These are phyloP conservation scores for Talaromyces piceae DNA, from an alignment of 2,329 filamentous ascomycete genomes.

Conservation along the genomic window DNA sequence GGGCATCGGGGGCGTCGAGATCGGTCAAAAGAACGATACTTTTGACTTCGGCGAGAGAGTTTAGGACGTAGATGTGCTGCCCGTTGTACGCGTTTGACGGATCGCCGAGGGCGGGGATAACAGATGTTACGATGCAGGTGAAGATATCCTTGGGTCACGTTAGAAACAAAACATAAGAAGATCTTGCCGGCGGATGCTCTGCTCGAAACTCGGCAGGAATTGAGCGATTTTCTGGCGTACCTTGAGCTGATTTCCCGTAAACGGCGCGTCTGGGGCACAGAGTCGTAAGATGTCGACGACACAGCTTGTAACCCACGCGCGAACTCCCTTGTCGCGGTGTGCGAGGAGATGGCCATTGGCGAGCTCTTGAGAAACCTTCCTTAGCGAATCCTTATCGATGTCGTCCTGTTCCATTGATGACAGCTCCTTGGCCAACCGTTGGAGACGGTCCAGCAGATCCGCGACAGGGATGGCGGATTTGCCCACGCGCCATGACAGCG, in stretches of 20 bases:
- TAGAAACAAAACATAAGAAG: conserved; percentile 7
- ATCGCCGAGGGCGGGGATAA: conserved; percentile 77
- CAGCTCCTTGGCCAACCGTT: conserved; percentile 74
- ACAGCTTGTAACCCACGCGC: conserved; percentile 80
- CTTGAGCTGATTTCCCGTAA: conserved; percentile 83
- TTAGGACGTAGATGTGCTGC: conserved; percentile 85
- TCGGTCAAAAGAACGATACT: conserved; percentile 89
- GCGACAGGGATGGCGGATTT: conserved; percentile 72
- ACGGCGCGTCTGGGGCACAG: conserved; percentile 91
- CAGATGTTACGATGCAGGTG: conserved; percentile 72
- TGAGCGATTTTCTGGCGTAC: conserved; percentile 44
- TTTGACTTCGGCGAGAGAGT: conserved; percentile 85
- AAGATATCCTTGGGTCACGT: conserved; percentile 69
- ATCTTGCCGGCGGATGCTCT: not conserved
- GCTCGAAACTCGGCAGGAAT: not conserved
- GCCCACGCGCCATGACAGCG: conserved; percentile 84
- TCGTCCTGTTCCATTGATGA: conserved; percentile 80
- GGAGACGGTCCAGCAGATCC: conserved; percentile 73
- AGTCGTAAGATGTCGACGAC: conserved; percentile 88
- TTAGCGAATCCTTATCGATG: conserved; percentile 73
- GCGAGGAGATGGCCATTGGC: conserved; percentile 72
- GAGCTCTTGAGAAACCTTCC: conserved; percentile 75
- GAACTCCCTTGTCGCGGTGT: conserved; percentile 90
- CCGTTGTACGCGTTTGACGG: conserved; percentile 84
- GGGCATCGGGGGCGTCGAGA: conserved; percentile 69